Evolutionary conservation across 805 yeast genomes (phyloP).

Genomic region (Saturnispora gosingensis): DNA sequence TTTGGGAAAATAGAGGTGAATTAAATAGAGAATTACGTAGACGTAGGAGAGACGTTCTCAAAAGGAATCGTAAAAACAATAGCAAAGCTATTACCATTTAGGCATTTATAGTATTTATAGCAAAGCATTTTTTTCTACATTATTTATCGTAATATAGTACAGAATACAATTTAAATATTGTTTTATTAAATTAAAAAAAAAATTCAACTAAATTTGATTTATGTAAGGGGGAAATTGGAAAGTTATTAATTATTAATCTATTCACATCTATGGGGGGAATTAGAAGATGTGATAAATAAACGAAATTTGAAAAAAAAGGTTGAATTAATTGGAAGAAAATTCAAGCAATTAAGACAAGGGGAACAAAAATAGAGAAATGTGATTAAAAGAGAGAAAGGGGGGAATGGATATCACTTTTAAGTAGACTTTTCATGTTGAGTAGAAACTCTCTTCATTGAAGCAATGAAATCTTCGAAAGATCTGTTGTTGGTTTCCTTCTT

Average conservation of each 20-base stretch:
- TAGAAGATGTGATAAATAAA: neutral
- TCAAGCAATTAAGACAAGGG: neutral
- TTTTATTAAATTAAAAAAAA: conserved; percentile 87
- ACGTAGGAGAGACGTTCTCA: conserved; percentile 57
- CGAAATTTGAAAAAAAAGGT: neutral
- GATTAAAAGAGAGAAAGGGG: neutral
- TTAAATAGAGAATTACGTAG: conserved; percentile 68
- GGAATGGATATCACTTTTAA: conserved; percentile 25
- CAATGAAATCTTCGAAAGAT: conserved; percentile 72
- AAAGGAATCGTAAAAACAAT: conserved; percentile 29
- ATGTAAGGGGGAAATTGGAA: neutral
- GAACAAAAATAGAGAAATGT: neutral
- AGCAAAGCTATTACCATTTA: neutral
- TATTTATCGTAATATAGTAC: conserved; percentile 33
- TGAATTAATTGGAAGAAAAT: neutral
- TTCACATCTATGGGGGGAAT: neutral
- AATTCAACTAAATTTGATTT: conserved; percentile 44
- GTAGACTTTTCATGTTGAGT: conserved; percentile 79
- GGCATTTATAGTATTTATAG: neutral
- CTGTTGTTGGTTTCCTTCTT: conserved; percentile 49
- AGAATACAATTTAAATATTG: conserved; percentile 76
- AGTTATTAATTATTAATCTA: neutral
- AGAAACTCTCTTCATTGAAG: conserved; percentile 79
- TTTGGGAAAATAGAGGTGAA: conserved; percentile 77
- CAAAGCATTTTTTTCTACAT: conserved; percentile 4